Conservation (phyloP, 768 basidiomycete species). For the Naganishia kalamii region DNA sequence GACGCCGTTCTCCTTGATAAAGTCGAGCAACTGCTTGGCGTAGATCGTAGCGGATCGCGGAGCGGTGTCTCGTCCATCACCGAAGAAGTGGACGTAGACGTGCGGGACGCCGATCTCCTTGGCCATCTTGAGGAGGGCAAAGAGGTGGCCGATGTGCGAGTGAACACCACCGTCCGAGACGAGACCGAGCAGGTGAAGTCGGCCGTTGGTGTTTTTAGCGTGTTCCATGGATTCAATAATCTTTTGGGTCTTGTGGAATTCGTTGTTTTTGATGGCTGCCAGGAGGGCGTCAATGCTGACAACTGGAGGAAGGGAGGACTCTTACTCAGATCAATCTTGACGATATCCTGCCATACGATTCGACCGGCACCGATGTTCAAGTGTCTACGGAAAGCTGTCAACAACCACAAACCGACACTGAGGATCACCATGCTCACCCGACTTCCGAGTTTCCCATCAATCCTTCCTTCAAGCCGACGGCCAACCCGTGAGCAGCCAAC, state of each 20-base stretch:
- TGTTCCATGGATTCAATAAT: slow-evolving; percentile 68
- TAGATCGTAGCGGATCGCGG: slow-evolving; percentile 75
- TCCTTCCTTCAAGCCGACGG: slow-evolving; percentile 85
- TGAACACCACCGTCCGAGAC: slow-evolving; percentile 97
- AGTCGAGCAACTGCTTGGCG: slow-evolving; percentile 67
- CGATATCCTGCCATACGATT: slow-evolving; percentile 96
- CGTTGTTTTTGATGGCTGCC: slow-evolving; percentile 68
- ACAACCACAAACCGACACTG: background rate
- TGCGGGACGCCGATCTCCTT: slow-evolving; percentile 77
- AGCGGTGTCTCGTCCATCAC: slow-evolving; percentile 90
- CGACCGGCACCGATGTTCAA: slow-evolving; percentile 92
- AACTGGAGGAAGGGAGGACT: background rate
- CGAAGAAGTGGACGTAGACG: slow-evolving; percentile 87
- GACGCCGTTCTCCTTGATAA: slow-evolving; percentile 61
- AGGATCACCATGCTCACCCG: slow-evolving; percentile 57
- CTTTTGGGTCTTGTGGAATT: slow-evolving; percentile 70
- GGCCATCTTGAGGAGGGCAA: slow-evolving; percentile 81
- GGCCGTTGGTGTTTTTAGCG: slow-evolving; percentile 74
- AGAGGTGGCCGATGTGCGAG: slow-evolving; percentile 85
- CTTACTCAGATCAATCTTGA: slow-evolving; percentile 73
- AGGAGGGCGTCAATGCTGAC: background rate
- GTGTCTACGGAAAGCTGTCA: slow-evolving; percentile 55
- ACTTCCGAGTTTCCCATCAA: slow-evolving; percentile 98
- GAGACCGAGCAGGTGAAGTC: slow-evolving; percentile 81
- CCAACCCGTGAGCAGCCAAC: slow-evolving; percentile 78